Evolutionary conservation across 177 flowering plant species (phyloP).

Genomic region (Vitis hybrid): DNA sequence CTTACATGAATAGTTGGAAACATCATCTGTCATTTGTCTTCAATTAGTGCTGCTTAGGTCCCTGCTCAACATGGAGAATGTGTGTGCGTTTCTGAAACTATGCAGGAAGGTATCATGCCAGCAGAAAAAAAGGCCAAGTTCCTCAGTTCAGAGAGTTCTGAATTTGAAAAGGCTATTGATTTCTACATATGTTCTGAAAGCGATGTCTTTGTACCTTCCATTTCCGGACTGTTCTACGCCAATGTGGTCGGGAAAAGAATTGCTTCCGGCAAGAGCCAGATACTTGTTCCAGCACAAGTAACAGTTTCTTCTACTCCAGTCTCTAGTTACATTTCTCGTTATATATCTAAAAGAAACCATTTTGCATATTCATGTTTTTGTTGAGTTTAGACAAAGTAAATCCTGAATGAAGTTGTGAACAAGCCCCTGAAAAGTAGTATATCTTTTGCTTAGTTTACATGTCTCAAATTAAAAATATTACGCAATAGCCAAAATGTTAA

Average conservation of each 20-base stretch:
- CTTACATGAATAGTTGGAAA: no score
- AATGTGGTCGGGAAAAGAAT: conserved; percentile 95
- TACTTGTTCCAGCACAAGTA: conserved; percentile 70
- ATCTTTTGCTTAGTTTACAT: no score
- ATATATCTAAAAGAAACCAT: conserved; percentile 78
- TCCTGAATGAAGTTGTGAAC: no score
- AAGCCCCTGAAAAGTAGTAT: no score
- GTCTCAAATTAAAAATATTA: no score
- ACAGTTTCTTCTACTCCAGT: conserved; percentile 50
- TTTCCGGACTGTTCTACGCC: conserved; percentile 87
- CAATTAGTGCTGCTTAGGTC: no score
- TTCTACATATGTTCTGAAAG: conserved; percentile 80
- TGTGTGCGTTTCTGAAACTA: background rate
- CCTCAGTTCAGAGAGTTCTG: conserved; percentile 45
- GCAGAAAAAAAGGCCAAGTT: conserved; percentile 64
- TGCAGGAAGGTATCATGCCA: conserved; percentile 86
- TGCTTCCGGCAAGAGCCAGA: conserved; percentile 66
- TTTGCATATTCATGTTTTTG: conserved; percentile 91
- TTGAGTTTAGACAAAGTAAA: conserved; percentile 11
- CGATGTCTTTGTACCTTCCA: conserved; percentile 91
- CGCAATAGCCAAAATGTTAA: no score
- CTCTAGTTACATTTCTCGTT: conserved; percentile 53
- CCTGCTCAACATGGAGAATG: no score
- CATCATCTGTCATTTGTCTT: no score
- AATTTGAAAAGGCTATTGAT: conserved; percentile 70